Conservation (phyloP, 805 yeast species). For the Hermanozyma aechmeae region DNA sequence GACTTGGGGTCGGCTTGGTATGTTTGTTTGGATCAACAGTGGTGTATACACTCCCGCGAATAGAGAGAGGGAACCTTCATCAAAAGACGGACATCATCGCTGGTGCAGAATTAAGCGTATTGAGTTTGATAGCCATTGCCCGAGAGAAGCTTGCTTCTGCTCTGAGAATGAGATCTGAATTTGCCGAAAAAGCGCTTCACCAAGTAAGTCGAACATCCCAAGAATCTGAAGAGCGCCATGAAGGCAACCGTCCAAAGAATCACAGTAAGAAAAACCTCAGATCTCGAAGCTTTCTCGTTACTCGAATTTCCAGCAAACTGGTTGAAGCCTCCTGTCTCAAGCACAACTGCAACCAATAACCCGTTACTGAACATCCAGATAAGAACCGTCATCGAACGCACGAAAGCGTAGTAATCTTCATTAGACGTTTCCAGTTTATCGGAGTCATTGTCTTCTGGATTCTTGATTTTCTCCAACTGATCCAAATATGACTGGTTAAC, state of each 20-base stretch:
- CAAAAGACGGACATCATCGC: no score
- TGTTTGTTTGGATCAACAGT: no score
- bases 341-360: conserved; percentile 30
- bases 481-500: conserved; percentile 44
- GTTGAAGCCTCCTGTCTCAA: conserved; percentile 35
- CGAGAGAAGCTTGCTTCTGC: no score
- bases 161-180: no score
- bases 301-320: conserved; percentile 14
- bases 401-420: conserved; percentile 38
- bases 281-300: conserved; percentile 7
- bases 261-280: conserved; percentile 38
- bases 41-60: no score
- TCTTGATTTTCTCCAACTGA: conserved; percentile 44
- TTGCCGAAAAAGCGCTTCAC: conserved; percentile 21
- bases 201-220: conserved; percentile 45
- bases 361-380: conserved; percentile 38
- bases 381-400: conserved; percentile 37
- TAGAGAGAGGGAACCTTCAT: no score
- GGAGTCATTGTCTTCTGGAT: conserved; percentile 27
- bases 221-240: conserved; percentile 46
- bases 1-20: no score
- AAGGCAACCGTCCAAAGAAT: conserved; percentile 56
- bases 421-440: conserved; percentile 19
- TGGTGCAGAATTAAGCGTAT: no score
- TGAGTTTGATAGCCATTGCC: no score